Evolutionary conservation across 768 basidiomycete genomes (phyloP).

Genomic region (Suillus paluster): DNA sequence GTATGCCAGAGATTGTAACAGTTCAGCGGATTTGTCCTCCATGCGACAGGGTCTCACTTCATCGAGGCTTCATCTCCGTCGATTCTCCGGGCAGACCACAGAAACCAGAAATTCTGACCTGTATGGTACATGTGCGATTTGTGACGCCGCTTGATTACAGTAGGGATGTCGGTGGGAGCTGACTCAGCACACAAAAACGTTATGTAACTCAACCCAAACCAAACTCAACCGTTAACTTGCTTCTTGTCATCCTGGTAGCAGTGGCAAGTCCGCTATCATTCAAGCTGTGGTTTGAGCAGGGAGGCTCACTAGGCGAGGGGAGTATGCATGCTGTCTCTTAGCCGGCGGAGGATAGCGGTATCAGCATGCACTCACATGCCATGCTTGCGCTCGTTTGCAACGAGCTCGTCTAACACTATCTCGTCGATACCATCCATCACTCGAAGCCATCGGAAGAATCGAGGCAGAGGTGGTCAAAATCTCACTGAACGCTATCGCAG

Average conservation of each 20-base stretch:
- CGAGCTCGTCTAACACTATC: not conserved
- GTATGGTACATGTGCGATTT: too few relatives aligned
- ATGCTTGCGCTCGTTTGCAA: slow-evolving; percentile 15
- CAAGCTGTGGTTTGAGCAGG: not conserved
- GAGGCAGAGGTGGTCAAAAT: slow-evolving; percentile 54
- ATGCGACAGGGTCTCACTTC: not conserved
- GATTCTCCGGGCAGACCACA: not conserved
- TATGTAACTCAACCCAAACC: too few relatives aligned
- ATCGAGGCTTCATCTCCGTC: too few relatives aligned
- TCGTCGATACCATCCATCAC: not conserved
- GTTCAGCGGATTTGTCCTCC: not conserved
- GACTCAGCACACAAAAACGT: not conserved
- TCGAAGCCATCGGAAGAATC: not conserved
- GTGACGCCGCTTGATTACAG: too few relatives aligned
- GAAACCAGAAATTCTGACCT: too few relatives aligned
- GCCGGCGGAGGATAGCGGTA: slow-evolving; percentile 2
- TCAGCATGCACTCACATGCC: not conserved
- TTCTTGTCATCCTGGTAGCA: not conserved
- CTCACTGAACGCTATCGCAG: slow-evolving; percentile 57
- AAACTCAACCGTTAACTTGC: too few relatives aligned
- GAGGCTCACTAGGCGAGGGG: not conserved
- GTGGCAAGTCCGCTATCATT: not conserved
- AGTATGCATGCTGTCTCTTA: slow-evolving; percentile 24
- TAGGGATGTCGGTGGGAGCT: too few relatives aligned
- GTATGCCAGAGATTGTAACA: not conserved